Base-by-base conservation (phyloP, 352 stramenopile genomes). In the Phytopythium litorale region DNA sequence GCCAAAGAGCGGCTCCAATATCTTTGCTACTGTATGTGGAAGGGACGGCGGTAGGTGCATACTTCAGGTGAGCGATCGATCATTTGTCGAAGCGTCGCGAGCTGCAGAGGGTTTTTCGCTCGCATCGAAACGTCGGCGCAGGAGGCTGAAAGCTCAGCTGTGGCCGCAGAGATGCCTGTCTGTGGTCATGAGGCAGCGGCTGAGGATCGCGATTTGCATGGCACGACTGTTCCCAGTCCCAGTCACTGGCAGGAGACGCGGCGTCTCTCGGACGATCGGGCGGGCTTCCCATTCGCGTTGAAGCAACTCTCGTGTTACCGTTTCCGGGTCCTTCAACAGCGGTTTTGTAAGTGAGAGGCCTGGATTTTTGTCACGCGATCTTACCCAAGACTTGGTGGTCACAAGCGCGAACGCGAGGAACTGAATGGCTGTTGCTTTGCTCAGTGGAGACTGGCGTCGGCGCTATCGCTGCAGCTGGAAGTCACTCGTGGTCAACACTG, bases 81-180 rank as follows among this genome's bases (percentile, higher is more conserved):
- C 45, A 51, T 51, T 51, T 18, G 45, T 51, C 45, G 21, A 51
- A 51, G 45, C 9, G 21, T 51, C 45, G 45, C 21, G 45, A 51
- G n/a, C 45, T 51, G 45, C 21, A 51, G 45, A 51, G 45, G 21
- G 12, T 32, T 51, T 21, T 32, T 51, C 45, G 19, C 5, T 51
- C n/a, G n/a, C 45, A 32, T 51, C 13, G 40, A 21, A 21, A 46
- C 43, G 43, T 50, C 19, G n/a, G 12, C 12, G 35, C 35, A 40
- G 35, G 9, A 13, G 35, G 28, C 28, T 32, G 28, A 32, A 32
- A 40, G 35, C 2, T 16, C 35, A 16, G 8, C 28, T 32, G 28
- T 32, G 3, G 28, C 5, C 28, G 13, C 35, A 16, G 35, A 16
- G 13, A 28, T 28, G 25, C 3, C 3, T 28, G 25, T 28, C 33